These are phyloP conservation scores for Erodium moschatum DNA, from an alignment of 441 rosid genomes.

Conservation along the genomic window DNA sequence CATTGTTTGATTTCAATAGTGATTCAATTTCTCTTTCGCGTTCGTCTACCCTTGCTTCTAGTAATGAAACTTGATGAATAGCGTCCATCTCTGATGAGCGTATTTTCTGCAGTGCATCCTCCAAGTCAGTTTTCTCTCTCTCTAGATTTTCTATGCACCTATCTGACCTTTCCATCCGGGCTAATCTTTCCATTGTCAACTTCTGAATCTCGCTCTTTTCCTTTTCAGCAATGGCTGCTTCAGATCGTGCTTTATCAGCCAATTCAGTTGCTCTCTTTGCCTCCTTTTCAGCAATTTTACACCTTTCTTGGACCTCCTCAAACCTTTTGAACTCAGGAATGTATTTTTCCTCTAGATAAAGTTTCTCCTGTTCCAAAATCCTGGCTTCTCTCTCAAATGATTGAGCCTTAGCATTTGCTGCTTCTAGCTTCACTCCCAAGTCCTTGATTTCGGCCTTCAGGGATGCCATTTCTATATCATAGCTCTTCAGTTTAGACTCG, in stretches of 20 bases:
- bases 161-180: conserved; percentile 72
- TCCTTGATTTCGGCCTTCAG: conserved; percentile 52
- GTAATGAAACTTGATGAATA: conserved; percentile 47
- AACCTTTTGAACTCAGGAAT: conserved; percentile 69
- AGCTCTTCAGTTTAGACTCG: conserved; percentile 69
- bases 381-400: conserved; percentile 72
- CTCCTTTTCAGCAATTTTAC: conserved; percentile 73
- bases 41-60: conserved; percentile 88
- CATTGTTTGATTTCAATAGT: conserved; percentile 60
- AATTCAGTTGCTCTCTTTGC: conserved; percentile 76
- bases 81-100: conserved; percentile 68
- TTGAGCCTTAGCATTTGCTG: conserved; percentile 57
- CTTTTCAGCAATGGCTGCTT: conserved; percentile 69
- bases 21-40: conserved; percentile 87
- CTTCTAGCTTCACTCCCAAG: conserved; percentile 55
- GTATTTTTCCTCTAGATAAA: conserved; percentile 72
- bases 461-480: conserved; percentile 55
- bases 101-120: conserved; percentile 47
- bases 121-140: conserved; percentile 59
- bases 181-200: conserved; percentile 87
- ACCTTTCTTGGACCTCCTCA: conserved; percentile 78
- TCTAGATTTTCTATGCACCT: conserved; percentile 67
- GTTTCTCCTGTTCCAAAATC: conserved; percentile 79
- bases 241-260: conserved; percentile 80
- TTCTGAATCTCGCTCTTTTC: conserved; percentile 73